phyloP scores from a whole-genome alignment of 257 asterid genomes.

The Eucommia ulmoides region DNA sequence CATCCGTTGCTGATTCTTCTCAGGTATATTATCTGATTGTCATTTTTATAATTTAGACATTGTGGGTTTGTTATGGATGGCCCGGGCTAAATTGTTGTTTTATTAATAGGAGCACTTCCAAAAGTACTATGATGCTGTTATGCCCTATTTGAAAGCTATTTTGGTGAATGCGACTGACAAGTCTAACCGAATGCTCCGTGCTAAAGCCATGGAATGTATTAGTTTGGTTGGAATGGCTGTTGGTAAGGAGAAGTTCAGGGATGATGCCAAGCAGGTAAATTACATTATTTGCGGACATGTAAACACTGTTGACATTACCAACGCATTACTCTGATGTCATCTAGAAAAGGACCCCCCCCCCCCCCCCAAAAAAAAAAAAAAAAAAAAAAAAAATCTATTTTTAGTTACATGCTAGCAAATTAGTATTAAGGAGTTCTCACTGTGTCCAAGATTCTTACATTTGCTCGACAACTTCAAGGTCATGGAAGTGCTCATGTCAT shows the following conservation, averaged over 20 bases:
- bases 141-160: constrained; percentile 86
- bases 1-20: constrained; percentile 96
- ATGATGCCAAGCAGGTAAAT: constrained; percentile 77
- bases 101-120: constrained; percentile 60
- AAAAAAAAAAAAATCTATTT: no score
- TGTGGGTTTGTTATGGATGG: constrained; percentile 4
- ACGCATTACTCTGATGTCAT: no score
- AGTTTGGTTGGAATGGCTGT: constrained; percentile 98
- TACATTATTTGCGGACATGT: not conserved
- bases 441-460: not conserved
- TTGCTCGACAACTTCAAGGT: constrained; percentile 29
- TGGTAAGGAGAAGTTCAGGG: constrained; percentile 79
- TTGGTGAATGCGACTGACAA: constrained; percentile 81
- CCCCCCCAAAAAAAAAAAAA: no score
- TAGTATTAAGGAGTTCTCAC: no score
- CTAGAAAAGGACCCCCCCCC: no score
- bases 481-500: constrained; percentile 85
- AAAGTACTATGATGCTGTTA: constrained; percentile 79
- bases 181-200: constrained; percentile 91
- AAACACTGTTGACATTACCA: no score
- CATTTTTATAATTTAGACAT: not conserved
- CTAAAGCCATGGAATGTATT: constrained; percentile 93
- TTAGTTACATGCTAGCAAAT: no score
- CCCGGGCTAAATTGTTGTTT: constrained; percentile 10
- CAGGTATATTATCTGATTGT: constrained; percentile 35